These are phyloP conservation scores for Boletellus deceptivus DNA, from an alignment of 1,284 basidiomycete genomes.

Conservation along the genomic window DNA sequence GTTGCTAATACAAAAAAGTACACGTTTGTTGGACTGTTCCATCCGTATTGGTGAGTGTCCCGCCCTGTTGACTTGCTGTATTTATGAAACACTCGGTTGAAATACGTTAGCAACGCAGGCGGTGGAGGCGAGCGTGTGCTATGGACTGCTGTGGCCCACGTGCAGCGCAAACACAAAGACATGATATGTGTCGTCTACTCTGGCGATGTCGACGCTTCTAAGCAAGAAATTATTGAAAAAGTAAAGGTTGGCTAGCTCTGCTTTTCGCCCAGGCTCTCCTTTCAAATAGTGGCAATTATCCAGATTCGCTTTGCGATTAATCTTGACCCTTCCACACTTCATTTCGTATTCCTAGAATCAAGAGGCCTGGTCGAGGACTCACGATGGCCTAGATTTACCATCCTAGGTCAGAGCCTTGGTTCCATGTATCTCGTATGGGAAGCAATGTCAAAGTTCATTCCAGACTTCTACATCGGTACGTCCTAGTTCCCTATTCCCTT, in stretches of 20 bases:
- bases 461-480: constrained; percentile 89
- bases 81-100: constrained; percentile 33
- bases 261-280: not conserved
- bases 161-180: constrained; percentile 73
- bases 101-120: constrained; percentile 79
- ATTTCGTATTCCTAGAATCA: constrained; percentile 76
- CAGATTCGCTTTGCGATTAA: constrained; percentile 84
- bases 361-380: constrained; percentile 78
- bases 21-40: constrained; percentile 83
- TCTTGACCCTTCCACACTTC: constrained; percentile 61
- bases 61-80: not conserved
- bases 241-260: constrained; percentile 59
- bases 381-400: constrained; percentile 86
- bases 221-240: constrained; percentile 80
- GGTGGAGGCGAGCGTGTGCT: constrained; percentile 96
- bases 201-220: constrained; percentile 79
- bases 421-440: constrained; percentile 84
- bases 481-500: not conserved
- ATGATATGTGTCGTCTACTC: constrained; percentile 87
- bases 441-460: constrained; percentile 71
- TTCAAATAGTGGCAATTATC: not conserved
- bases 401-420: constrained; percentile 89
- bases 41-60: constrained; percentile 85
- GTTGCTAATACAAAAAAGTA: constrained; percentile 20
- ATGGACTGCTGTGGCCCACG: constrained; percentile 85